A percentile compares a stretch with the other conserved stretches of the same genome.
Evolutionary conservation across 306 rosid genomes (phyloP).

Genomic region (Benincasa hispida): DNA sequence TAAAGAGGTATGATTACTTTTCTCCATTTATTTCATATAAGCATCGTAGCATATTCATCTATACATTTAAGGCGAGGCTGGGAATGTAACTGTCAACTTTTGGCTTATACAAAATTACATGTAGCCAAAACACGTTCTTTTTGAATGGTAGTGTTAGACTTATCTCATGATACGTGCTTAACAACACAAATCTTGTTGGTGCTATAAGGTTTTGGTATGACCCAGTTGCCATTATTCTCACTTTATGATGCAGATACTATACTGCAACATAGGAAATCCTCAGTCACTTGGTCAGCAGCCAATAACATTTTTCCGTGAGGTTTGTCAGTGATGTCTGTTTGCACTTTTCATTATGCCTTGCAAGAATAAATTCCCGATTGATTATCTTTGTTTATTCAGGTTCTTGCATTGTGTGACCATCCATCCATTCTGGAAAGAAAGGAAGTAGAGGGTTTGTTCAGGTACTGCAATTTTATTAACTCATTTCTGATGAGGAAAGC

Average conservation of each 20-base stretch:
- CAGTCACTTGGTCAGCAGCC: slow-evolving; percentile 94
- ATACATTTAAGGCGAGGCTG: neutral
- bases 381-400: slow-evolving; percentile 24
- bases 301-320: slow-evolving; percentile 92
- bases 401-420: slow-evolving; percentile 79
- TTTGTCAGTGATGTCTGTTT: slow-evolving; percentile 18
- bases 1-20: slow-evolving; percentile 52
- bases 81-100: neutral
- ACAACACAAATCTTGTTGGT: neutral
- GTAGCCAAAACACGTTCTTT: neutral
- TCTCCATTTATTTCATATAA: neutral
- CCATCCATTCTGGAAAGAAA: slow-evolving; percentile 69
- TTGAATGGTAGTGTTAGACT: neutral
- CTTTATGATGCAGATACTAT: slow-evolving; percentile 44
- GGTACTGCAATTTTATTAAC: slow-evolving; percentile 29
- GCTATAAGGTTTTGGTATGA: neutral
- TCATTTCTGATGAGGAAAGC: neutral
- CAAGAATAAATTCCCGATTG: slow-evolving; percentile 13
- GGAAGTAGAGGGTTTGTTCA: slow-evolving; percentile 83
- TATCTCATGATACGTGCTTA: neutral
- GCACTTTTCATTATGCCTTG: neutral
- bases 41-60: neutral
- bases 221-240: neutral
- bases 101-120: neutral
- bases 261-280: slow-evolving; percentile 97